Conservation (phyloP, 306 rosid species). For the Acacia crassicarpa region DNA sequence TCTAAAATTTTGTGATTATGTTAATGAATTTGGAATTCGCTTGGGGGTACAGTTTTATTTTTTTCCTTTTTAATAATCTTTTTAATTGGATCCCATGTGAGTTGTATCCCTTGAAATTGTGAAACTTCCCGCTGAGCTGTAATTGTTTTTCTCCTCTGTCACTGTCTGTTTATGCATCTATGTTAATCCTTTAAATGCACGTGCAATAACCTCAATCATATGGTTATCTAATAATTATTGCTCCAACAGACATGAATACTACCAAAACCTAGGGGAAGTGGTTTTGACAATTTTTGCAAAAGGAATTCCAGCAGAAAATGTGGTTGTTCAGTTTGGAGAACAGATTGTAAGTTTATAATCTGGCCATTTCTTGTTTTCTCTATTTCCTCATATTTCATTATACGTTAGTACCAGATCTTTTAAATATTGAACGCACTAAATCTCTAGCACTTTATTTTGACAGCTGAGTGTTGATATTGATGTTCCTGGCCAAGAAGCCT, state of each 20-base stretch:
- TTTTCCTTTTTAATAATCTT: background rate
- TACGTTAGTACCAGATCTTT: background rate
- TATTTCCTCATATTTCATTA: slow-evolving; percentile 7
- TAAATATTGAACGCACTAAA: slow-evolving; percentile 2
- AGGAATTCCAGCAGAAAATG: slow-evolving; percentile 69
- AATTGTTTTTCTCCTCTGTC: background rate
- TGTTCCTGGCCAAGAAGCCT: slow-evolving; percentile 68
- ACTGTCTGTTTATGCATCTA: background rate
- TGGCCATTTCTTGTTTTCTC: background rate
- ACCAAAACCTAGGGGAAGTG: slow-evolving; percentile 91
- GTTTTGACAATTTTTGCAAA: slow-evolving; percentile 87
- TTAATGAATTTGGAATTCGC: background rate
- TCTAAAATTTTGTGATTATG: background rate
- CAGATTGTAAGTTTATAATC: slow-evolving; percentile 67
- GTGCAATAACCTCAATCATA: slow-evolving; percentile 9
- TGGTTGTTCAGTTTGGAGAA: slow-evolving; percentile 77
- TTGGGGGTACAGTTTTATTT: slow-evolving; percentile 19
- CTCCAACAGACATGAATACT: slow-evolving; percentile 78
- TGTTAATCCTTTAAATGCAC: background rate
- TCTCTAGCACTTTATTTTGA: slow-evolving; percentile 29
- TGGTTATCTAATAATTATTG: slow-evolving; percentile 29
- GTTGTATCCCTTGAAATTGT: background rate
- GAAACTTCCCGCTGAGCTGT: slow-evolving; percentile 17
- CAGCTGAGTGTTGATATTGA: slow-evolving; percentile 77
- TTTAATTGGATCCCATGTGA: background rate